These are phyloP conservation scores for Wallacemonas sp. DNA, from an alignment of 208 protist genomes.

Conservation along the genomic window DNA sequence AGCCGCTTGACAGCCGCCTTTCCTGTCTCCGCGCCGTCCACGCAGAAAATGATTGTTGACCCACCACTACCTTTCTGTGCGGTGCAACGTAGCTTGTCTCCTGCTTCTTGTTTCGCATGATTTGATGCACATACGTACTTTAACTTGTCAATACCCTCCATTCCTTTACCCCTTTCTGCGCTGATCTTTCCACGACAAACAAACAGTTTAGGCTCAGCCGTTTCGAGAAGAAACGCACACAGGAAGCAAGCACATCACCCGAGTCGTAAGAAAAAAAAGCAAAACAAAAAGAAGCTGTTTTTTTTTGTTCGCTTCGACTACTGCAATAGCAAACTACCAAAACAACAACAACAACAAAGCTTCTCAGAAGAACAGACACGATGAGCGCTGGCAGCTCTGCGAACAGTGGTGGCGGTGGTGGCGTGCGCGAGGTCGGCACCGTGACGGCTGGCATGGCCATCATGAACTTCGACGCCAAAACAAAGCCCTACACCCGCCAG, in stretches of 20 bases:
- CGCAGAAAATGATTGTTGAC: no score
- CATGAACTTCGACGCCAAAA: constrained; percentile 86
- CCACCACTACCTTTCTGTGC: no score
- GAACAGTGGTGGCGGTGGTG: constrained; percentile 61
- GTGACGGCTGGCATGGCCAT: constrained; percentile 86
- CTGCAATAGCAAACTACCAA: background rate
- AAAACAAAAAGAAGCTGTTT: constrained; percentile 4
- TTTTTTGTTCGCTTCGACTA: background rate
- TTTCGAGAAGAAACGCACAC: background rate
- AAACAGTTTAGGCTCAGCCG: no score
- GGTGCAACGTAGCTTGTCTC: no score
- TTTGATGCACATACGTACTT: no score
- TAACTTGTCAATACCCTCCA: no score
- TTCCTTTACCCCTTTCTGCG: no score
- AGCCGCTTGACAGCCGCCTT: no score
- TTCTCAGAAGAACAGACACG: background rate
- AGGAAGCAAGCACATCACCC: background rate
- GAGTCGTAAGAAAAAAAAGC: background rate
- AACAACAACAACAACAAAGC: background rate
- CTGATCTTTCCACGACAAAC: no score
- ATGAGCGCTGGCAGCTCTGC: constrained; percentile 27
- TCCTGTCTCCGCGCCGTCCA: no score
- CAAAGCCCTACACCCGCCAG: constrained; percentile 77
- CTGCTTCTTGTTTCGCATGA: no score
- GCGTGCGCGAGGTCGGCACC: constrained; percentile 77